Evolutionary conservation across 768 basidiomycete genomes (phyloP).

Genomic region (Hygrocybe coccinea): DNA sequence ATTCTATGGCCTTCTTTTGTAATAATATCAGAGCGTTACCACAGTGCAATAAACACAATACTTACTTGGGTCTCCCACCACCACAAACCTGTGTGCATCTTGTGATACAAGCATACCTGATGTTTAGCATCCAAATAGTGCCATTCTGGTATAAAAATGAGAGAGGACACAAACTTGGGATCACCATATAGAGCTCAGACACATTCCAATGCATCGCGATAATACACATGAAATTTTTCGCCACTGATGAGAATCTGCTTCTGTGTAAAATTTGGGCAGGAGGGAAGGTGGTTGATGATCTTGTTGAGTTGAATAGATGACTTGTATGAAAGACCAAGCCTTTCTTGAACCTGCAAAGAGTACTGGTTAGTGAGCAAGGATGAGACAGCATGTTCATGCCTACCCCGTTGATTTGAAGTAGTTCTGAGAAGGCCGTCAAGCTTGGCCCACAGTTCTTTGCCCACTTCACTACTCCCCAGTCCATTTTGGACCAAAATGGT

Average conservation of each 20-base stretch:
- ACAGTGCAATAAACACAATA: constrained; percentile 22
- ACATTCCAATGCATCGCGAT: constrained; percentile 18
- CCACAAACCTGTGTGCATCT: constrained; percentile 48
- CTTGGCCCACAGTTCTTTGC: constrained; percentile 28
- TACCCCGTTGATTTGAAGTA: constrained; percentile 28
- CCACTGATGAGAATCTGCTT: constrained; percentile 23
- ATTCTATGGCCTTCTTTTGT: constrained; percentile 14
- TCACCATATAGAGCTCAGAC: constrained; percentile 20
- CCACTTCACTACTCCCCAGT: constrained; percentile 31
- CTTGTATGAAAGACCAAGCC: constrained; percentile 29
- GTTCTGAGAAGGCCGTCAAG: constrained; percentile 27
- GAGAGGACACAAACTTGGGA: constrained; percentile 19
- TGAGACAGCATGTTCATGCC: background rate
- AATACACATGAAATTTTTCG: constrained; percentile 21
- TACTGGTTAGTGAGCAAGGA: background rate
- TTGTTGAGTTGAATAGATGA: constrained; percentile 28
- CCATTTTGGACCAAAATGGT: constrained; percentile 24
- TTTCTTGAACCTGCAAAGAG: constrained; percentile 22
- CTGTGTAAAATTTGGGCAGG: constrained; percentile 21
- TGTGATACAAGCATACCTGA: constrained; percentile 30
- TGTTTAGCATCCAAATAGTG: background rate
- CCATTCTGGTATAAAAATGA: constrained; percentile 3
- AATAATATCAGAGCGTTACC: constrained; percentile 22
- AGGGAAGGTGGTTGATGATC: constrained; percentile 31
- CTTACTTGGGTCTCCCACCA: constrained; percentile 48